phyloP scores from a whole-genome alignment of 163 green algal species.

The Scenedesmus sp. region DNA sequence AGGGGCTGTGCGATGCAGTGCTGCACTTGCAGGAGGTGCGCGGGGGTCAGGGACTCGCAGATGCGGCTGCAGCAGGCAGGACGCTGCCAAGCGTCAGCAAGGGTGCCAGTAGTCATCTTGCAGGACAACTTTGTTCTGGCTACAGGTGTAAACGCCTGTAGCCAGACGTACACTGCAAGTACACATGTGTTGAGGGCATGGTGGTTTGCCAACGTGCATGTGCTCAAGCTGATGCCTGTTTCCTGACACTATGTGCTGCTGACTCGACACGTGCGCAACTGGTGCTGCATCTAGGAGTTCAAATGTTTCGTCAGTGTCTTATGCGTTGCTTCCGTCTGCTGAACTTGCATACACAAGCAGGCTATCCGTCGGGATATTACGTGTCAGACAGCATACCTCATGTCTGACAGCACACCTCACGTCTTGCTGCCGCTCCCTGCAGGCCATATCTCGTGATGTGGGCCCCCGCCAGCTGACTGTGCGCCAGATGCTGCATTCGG shows the following conservation, averaged over 20 bases:
- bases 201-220: no score
- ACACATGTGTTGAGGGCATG: no score
- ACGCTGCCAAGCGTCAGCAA: neutral
- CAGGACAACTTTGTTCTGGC: neutral
- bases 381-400: no score
- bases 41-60: neutral
- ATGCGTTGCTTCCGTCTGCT: no score
- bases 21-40: conserved; percentile 42
- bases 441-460: conserved; percentile 46
- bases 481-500: conserved; percentile 53
- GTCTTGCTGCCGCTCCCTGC: neutral
- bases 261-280: no score
- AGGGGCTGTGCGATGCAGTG: conserved; percentile 48
- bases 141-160: neutral
- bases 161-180: neutral
- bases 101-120: neutral
- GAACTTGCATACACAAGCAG: no score
- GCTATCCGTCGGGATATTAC: no score
- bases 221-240: no score
- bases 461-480: conserved; percentile 52
- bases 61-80: neutral
- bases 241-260: no score
- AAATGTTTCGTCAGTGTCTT: neutral
- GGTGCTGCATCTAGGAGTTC: no score
- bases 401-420: no score